Base-by-base conservation (phyloP, 208 protist species). In the Crithidia expoeki region DNA sequence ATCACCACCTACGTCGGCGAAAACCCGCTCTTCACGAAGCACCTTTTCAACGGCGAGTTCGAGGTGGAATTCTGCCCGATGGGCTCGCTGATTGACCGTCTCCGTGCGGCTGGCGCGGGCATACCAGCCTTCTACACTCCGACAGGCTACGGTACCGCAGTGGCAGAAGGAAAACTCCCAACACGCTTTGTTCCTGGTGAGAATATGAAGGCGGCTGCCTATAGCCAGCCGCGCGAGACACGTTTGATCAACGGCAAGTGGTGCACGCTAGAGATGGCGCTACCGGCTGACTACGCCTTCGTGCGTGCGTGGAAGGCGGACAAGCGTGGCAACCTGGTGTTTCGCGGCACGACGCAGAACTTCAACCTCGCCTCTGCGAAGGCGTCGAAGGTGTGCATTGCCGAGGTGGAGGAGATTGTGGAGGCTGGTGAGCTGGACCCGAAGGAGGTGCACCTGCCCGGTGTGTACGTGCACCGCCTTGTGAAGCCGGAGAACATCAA, bases 61-160 rank as follows among this genome's bases (percentile, higher is more conserved):
- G 94, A 98, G 68, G 85, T 99, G 2, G 96, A 99, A 77, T 77
- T 98, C 11, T 96, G 80, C 17, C 97, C 97, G 17, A 96, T 98
- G 88, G 97, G 97, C 34, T 98, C 95, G 17, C 84, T 99, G 0
- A 94, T 93, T 11, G 96, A 98, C 53, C 78, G 93, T 2, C 62
- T 98, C 28, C 69, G 92, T 16, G 89, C 96, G 2, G 97, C 79
- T 49, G 97, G 97, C 55, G 95, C 97, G 0, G 97, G 97, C 51
- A 93, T 99, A 25, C 89, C 92, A 10, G 97, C 92, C 7, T 98
- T 99, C 68, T 99, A 96, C 88, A 98, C 97, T 2, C 72, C 86
- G 1, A 98, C 96, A 5, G 97, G 82, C 52, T 91, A 88, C 44
- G 97, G 96, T 25, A 99, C 97, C 7, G 72, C 72, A 4, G 72